Percentiles rank a stretch among this genome's conserved stretches.
These are phyloP conservation scores for Marvania coccoides DNA, from an alignment of 139 green algal genomes.

Conservation along the genomic window DNA sequence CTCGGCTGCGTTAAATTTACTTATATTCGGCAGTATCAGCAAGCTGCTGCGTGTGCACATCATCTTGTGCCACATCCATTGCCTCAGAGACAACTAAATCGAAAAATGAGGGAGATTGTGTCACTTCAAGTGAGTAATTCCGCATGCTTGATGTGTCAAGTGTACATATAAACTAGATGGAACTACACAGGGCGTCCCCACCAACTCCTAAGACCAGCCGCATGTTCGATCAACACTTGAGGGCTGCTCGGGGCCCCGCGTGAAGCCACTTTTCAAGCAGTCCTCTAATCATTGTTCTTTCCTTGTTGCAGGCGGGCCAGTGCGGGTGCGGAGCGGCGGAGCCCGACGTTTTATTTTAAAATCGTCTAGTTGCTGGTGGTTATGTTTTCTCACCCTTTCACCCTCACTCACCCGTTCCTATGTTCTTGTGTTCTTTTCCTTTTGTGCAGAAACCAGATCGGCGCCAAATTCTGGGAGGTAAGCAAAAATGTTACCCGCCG, in stretches of 20 bases:
- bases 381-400: neutral
- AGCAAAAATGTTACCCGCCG: neutral
- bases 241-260: neutral
- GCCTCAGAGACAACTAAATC: too few species aligned
- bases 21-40: too few species aligned
- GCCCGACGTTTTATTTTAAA: neutral
- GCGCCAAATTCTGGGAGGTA: constrained; percentile 74
- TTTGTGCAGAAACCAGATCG: constrained; percentile 73
- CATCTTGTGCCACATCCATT: too few species aligned
- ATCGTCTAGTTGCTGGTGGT: neutral
- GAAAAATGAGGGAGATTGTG: too few species aligned
- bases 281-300: neutral
- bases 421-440: neutral
- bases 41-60: too few species aligned
- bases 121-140: neutral
- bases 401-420: neutral
- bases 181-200: neutral
- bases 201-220: neutral
- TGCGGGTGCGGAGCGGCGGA: constrained; percentile 37
- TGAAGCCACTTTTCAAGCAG: neutral
- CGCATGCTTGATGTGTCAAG: neutral
- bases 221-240: neutral
- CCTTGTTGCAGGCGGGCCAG: constrained; percentile 67
- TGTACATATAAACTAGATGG: neutral
- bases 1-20: too few species aligned